Evolutionary conservation across 2,329 filamentous ascomycete genomes (phyloP), one percentile per base, ranked within the genome.

Genomic region (Pestalotiopsis sp.): DNA sequence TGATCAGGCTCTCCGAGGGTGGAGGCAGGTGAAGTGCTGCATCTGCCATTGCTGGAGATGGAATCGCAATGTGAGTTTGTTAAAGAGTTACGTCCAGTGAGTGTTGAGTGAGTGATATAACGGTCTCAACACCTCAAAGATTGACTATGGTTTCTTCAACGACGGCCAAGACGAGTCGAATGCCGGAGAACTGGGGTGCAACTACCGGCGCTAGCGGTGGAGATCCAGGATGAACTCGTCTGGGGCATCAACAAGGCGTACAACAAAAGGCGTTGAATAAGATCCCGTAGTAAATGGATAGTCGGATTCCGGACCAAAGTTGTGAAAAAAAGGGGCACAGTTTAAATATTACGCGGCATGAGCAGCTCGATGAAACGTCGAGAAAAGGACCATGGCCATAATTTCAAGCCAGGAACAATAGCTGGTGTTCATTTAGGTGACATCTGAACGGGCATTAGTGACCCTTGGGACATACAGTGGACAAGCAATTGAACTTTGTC

Each of bases 1-100:
- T 63, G 60, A 63, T 63, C 14, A 63, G 17, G 23, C 60, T 63
- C n/a, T 25, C 60, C 60, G 60, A 63, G 9, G 60, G 27, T 41
- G 60, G 60, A 17, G 60, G 60, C 23, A 59, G 57, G 57, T 59
- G 12, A 36, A 23, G 13, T n/a, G 57, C 57, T 25, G 57, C 57
- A 59, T 59, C 57, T 36, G 57, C 57, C 57, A 59, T 59, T 11
- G 14, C 20, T 27, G 13, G 27, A 59, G 57, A 13, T 25, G 6
- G 9, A 5, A 7, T 25, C 25, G 7, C 13, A 36, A 14, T 12
- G 57, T 52, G n/a, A 6, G 25, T 7, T 9, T 6, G 25, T 11
- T 17, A 7, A 23, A 25, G 20, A 59, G 4, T 59, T 3, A 23
- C 14, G 20, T 14, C 17, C 1, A n/a, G 3, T 20, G 45, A 52